phyloP scores from a whole-genome alignment of 2,329 filamentous ascomycete genomes.

The Chrysoporthe deuterocubensis region DNA sequence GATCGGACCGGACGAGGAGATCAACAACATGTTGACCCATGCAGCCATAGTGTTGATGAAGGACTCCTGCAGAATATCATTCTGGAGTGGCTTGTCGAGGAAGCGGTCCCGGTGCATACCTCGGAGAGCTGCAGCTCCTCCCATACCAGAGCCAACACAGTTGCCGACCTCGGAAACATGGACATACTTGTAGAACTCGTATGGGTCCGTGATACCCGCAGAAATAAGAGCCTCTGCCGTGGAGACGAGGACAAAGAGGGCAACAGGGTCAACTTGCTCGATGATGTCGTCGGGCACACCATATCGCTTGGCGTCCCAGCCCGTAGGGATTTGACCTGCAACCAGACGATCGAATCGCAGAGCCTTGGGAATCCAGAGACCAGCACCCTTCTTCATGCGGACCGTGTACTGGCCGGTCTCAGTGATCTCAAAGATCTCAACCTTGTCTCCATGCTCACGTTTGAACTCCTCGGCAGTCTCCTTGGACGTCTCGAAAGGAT shows the following conservation, averaged over 20 bases:
- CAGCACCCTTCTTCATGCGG: conserved; percentile 92
- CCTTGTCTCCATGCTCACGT: conserved; percentile 95
- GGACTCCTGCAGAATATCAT: conserved; percentile 98
- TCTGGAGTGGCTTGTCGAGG: conserved; percentile 96
- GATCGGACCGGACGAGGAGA: conserved; percentile 97
- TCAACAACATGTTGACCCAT: conserved; percentile 98
- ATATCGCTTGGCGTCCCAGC: conserved; percentile 96
- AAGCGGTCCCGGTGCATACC: conserved; percentile 99
- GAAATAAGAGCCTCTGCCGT: conserved; percentile 90
- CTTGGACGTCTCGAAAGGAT: conserved; percentile 96
- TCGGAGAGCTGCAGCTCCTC: conserved; percentile 86
- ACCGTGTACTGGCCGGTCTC: conserved; percentile 95
- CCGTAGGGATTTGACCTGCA: conserved; percentile 93
- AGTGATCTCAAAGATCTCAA: conserved; percentile 93
- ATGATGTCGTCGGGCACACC: conserved; percentile 98
- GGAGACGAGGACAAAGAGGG: conserved; percentile 91
- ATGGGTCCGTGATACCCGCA: conserved; percentile 95
- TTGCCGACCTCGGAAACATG: conserved; percentile 98
- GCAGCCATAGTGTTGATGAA: conserved; percentile 99
- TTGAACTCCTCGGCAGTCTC: conserved; percentile 98
- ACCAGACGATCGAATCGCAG: conserved; percentile 96
- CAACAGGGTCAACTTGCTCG: conserved; percentile 94
- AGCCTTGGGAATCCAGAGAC: conserved; percentile 94
- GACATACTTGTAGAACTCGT: conserved; percentile 99
- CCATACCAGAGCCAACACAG: conserved; percentile 97